Percentiles rank a stretch among this genome's conserved stretches.
phyloP scores from a whole-genome alignment of 2,329 filamentous ascomycete species.

The Fusarium sp. region DNA sequence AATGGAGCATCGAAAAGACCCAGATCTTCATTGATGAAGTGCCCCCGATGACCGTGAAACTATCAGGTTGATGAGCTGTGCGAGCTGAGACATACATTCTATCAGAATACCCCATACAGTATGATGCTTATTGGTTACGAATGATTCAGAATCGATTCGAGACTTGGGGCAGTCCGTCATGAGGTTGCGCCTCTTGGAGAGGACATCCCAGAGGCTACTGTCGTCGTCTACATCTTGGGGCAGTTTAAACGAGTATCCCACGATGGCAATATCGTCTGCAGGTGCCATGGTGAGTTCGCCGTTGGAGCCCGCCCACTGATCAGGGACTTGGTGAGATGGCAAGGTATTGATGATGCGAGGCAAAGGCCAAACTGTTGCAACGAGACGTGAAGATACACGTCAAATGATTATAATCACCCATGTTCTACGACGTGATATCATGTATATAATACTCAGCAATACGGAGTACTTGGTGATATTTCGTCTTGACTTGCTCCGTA shows the following conservation, averaged over 20 bases:
- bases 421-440: background rate
- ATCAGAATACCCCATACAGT: background rate
- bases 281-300: background rate
- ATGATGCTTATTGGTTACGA: background rate
- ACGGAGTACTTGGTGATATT: background rate
- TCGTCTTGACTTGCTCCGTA: background rate
- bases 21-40: conserved; percentile 43
- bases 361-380: background rate
- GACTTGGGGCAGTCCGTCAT: background rate
- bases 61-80: background rate
- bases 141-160: background rate
- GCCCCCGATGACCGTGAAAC: background rate
- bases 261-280: background rate
- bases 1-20: conserved; percentile 52
- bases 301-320: background rate
- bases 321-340: background rate
- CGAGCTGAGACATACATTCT: background rate
- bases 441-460: background rate
- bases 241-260: background rate
- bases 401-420: background rate
- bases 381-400: background rate
- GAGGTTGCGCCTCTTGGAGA: background rate
- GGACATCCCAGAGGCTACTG: background rate
- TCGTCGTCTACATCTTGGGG: background rate
- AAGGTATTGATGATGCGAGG: background rate